These are phyloP conservation scores for Blumeriella jaapii DNA, from an alignment of 2,329 filamentous ascomycete species.

Conservation along the genomic window DNA sequence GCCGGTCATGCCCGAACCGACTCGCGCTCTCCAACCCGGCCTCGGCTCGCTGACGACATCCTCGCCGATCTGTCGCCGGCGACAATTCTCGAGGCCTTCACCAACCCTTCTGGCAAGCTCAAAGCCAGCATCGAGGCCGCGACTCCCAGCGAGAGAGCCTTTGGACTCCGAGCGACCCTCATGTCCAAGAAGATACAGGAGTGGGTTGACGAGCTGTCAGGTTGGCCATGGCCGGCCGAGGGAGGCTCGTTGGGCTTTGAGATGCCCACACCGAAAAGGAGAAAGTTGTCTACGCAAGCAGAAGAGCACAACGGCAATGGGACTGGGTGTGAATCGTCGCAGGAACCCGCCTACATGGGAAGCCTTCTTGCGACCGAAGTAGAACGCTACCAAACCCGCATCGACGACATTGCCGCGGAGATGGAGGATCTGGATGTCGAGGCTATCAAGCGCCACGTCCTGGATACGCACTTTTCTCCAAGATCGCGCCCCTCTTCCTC, in stretches of 20 bases:
- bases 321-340: slow-evolving; percentile 6
- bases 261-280: slow-evolving; percentile 32
- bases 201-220: slow-evolving; percentile 62
- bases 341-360: slow-evolving; percentile 33
- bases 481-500: slow-evolving; percentile 41
- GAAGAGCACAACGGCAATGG: slow-evolving; percentile 8
- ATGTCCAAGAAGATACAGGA: slow-evolving; percentile 60
- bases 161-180: slow-evolving; percentile 58
- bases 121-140: slow-evolving; percentile 50
- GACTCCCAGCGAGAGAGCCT: slow-evolving; percentile 54
- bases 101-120: slow-evolving; percentile 39
- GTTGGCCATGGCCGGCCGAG: slow-evolving; percentile 44
- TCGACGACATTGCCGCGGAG: slow-evolving; percentile 61
- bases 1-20: slow-evolving; percentile 12
- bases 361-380: slow-evolving; percentile 57
- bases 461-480: slow-evolving; percentile 65
- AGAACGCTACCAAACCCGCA: slow-evolving; percentile 54
- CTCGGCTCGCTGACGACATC: slow-evolving; percentile 39
- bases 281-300: slow-evolving; percentile 27
- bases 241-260: slow-evolving; percentile 44
- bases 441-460: slow-evolving; percentile 78
- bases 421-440: slow-evolving; percentile 65
- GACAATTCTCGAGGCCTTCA: slow-evolving; percentile 48
- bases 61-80: slow-evolving; percentile 49
- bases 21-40: slow-evolving; percentile 21